Conservation (phyloP, 129 eudicot genomes). For the Tagetes patula region DNA sequence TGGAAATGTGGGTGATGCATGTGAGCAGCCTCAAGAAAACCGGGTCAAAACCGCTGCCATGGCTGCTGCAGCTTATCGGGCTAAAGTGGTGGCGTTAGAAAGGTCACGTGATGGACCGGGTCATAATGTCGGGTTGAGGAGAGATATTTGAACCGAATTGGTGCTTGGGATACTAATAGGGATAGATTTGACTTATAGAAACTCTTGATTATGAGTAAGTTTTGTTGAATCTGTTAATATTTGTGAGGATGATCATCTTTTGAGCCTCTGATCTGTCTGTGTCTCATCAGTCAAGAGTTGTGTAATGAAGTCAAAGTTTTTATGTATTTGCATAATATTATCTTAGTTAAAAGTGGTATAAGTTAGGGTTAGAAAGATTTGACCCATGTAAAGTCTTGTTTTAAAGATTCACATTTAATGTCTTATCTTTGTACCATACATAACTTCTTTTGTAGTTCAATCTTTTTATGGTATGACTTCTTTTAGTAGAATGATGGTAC, state of each 20-base stretch:
- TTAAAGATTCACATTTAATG: slow-evolving; percentile 31
- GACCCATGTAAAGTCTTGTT: slow-evolving; percentile 34
- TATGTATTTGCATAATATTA: slow-evolving; percentile 7
- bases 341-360: slow-evolving; percentile 15
- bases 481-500: too few species aligned
- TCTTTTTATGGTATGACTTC: not conserved
- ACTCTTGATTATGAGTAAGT: slow-evolving; percentile 21
- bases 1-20: slow-evolving; percentile 49
- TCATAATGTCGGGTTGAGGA: slow-evolving; percentile 45
- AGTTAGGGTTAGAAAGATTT: slow-evolving; percentile 16
- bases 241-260: slow-evolving; percentile 26
- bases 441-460: slow-evolving; percentile 19
- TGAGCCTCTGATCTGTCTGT: slow-evolving; percentile 15
- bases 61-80: slow-evolving; percentile 67
- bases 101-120: slow-evolving; percentile 39
- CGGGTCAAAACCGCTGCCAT: slow-evolving; percentile 55
- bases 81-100: slow-evolving; percentile 62
- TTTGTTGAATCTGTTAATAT: slow-evolving; percentile 48
- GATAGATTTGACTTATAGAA: slow-evolving; percentile 39
- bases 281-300: slow-evolving; percentile 30
- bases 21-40: slow-evolving; percentile 58
- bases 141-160: slow-evolving; percentile 35
- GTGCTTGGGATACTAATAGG: slow-evolving; percentile 30
- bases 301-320: not conserved
- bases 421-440: slow-evolving; percentile 37